Evolutionary conservation across 805 yeast species (phyloP), one percentile per base, ranked within the genome.

Genomic region (Cyberlindnera lachancei): DNA sequence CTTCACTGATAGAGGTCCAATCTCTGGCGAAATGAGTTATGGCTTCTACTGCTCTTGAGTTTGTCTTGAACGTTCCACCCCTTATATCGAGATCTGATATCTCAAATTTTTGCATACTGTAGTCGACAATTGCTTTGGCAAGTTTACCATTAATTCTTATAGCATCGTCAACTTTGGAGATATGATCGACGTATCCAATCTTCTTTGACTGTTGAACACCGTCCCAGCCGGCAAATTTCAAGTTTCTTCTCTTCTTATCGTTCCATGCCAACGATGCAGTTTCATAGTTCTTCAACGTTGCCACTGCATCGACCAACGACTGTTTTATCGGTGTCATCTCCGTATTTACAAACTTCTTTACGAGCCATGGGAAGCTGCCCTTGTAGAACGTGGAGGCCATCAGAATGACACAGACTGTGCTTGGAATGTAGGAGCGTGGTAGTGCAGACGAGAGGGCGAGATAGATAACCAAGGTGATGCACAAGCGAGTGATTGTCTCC

Each of bases 11-110:
- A 0, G 41, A 43, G 3, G 78, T 58, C 92, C 94, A 88, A 52
- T 90, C 96, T 29, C 96, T 61, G 8, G 77, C 71, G 38, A 70
- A 70, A 54, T 87, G 96, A 31, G 86, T 77, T 21, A 90, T 46
- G 6, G 83, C 63, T 52, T 82, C 94, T 18, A 75, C 65, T 2
- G 80, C 82, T 35, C 73, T 55, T 33, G 59, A 62, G 34, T 66
- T 56, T 15, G 44, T 42, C 22, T 25, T 41, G 10, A 16, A 28
- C 7, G 41, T 31, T 2, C 44, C 53, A 17, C 58, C 53, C 17
- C 62, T 50, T 23, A 76, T 32, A 18, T 79, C 85, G 27, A 63
- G 48, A 2, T 53, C 34, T 0, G 61, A 38, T n/a, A 75, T 53
- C 0, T 63, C 50, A 37, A 67, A 53, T 12, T 52, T 49, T 7